A percentile compares a stretch with the other conserved stretches of the same genome.
Evolutionary conservation across 257 asterid genomes (phyloP).

Genomic region (Paraleonurus japonicus): DNA sequence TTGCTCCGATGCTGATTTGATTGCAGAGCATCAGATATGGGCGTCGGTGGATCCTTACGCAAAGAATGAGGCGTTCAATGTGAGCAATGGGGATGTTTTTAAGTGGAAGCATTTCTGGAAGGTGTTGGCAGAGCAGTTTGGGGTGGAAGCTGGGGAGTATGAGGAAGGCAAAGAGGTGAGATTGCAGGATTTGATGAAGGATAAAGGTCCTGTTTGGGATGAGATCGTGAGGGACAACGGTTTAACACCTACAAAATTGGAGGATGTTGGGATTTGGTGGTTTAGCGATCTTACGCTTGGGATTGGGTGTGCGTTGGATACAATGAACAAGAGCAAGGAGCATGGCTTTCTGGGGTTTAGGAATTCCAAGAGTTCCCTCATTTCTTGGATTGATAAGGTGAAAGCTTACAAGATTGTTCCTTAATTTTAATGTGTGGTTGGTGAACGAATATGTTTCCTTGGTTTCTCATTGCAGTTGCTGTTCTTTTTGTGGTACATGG

Average conservation of each 20-base stretch:
- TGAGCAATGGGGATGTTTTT: conserved; percentile 88
- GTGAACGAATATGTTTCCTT: not conserved
- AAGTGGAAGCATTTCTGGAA: conserved; percentile 95
- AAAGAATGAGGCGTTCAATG: conserved; percentile 84
- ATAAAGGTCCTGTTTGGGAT: conserved; percentile 79
- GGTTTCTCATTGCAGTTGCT: not conserved
- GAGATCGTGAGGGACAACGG: conserved; percentile 70
- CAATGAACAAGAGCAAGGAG: conserved; percentile 98
- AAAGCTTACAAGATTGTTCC: conserved; percentile 86
- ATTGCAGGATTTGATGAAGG: conserved; percentile 75
- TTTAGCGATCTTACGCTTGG: conserved; percentile 47
- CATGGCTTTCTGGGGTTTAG: conserved; percentile 90
- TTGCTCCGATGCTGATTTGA: conserved; percentile 84
- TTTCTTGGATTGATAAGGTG: conserved; percentile 82
- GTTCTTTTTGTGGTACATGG: not conserved
- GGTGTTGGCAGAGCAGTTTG: conserved; percentile 86
- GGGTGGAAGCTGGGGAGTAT: conserved; percentile 51
- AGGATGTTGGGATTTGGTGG: conserved; percentile 88
- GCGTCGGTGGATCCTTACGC: conserved; percentile 91
- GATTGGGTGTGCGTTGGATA: conserved; percentile 37
- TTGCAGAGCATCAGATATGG: conserved; percentile 97
- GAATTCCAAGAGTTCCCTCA: conserved; percentile 69
- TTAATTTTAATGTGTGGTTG: conserved; percentile 20
- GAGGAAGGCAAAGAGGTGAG: conserved; percentile 52
- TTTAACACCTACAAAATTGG: conserved; percentile 49